These are phyloP conservation scores for Solanum appendiculatum DNA, from an alignment of 257 asterid species.

Conservation along the genomic window DNA sequence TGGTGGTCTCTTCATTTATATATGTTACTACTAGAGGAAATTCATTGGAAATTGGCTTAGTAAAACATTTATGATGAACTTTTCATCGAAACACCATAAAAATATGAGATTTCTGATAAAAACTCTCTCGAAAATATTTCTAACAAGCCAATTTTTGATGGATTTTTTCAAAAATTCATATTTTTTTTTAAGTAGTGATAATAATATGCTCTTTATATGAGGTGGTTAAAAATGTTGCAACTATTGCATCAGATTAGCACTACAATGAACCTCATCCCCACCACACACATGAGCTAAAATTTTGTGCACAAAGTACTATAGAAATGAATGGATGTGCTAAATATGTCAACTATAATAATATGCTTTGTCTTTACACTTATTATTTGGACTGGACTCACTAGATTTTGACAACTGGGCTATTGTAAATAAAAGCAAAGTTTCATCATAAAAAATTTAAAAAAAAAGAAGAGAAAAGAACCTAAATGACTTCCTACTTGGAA, in stretches of 20 bases:
- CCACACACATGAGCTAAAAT: not conserved
- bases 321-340: not conserved
- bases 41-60: too few relatives aligned
- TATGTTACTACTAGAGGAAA: not conserved
- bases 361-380: not conserved
- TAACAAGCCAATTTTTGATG: too few relatives aligned
- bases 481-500: slow-evolving; percentile 28
- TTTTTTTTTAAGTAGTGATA: not conserved
- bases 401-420: not conserved
- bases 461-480: not conserved
- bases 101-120: not conserved
- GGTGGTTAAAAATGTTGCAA: not conserved
- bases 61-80: not conserved
- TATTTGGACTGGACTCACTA: not conserved
- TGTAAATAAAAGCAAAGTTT: not conserved
- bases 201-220: not conserved
- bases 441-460: not conserved
- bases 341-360: not conserved
- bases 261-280: not conserved
- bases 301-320: not conserved
- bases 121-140: too few relatives aligned
- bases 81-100: not conserved
- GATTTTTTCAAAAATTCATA: not conserved
- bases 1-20: too few relatives aligned
- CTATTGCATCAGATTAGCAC: not conserved